Evolutionary conservation across 805 yeast genomes (phyloP), one percentile per base, ranked within the genome.

Genomic region (Kodamaea kakaduensis): DNA sequence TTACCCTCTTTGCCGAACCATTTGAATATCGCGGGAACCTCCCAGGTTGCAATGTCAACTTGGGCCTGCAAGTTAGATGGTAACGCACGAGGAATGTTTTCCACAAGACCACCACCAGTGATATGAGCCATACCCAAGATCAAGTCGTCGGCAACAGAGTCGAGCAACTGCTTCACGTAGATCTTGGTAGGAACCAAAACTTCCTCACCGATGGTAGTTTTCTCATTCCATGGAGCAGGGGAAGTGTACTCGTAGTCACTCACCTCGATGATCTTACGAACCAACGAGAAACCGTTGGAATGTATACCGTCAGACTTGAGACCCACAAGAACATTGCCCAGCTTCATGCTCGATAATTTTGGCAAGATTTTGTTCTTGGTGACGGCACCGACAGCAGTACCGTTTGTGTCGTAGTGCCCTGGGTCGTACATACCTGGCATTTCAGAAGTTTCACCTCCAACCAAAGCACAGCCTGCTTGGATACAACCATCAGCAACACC

Each of bases 341-440:
- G 74, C 19, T 66, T 51, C 95, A 93, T 86, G 31, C 61, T 69
- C 16, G 73, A 67, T 16, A 70, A 56, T 45, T 73, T 74, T 32
- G 99, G 99, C 46, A 93, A 69, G 32, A 93, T 76, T 42, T 75
- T 72, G 38, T 67, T 62, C 52, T 83, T 86, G 47, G 75, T 67
- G 4, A 93, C 97, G 9, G 98, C 98, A 53, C 99, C 99, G 28
- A 93, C 89, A 36, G 97, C 94, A 23, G 98, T 94, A 62, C 99
- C 99, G 55, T 90, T 93, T 42, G 96, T 89, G 62, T 93, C 99
- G 57, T 93, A 93, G 64, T 93, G 97, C 21, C 94, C 95, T 38
- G 80, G 87, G 41, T 81, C 84, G 54, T 93, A 93, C 84, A 93
- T 86, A 46, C 98, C 98, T 17, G 99, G 99, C 99, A 93, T 93